A percentile compares a stretch with the other conserved stretches of the same genome.
Conservation (phyloP, 1,139 yeast genomes). For the Eremothecium sinecaudum region DNA sequence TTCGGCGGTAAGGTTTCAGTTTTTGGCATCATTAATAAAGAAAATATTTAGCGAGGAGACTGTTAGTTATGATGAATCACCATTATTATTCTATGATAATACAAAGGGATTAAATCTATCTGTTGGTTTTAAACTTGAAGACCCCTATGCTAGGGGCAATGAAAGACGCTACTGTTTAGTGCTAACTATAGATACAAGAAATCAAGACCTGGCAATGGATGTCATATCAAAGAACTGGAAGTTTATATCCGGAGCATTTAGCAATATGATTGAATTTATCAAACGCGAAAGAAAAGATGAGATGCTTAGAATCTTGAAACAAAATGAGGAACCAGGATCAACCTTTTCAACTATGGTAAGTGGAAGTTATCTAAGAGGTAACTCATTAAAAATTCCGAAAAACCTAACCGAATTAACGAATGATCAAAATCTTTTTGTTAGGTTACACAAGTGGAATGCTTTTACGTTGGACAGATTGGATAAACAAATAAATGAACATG, state of each 20-base stretch:
- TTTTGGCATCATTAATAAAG: slow-evolving; percentile 40
- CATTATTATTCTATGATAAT: slow-evolving; percentile 64
- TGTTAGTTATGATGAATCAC: slow-evolving; percentile 53
- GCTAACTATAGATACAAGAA: slow-evolving; percentile 52
- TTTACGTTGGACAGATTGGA: slow-evolving; percentile 34
- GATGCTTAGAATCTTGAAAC: slow-evolving; percentile 21
- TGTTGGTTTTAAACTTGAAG: slow-evolving; percentile 58
- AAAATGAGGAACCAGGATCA: slow-evolving; percentile 30
- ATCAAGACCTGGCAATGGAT: slow-evolving; percentile 27
- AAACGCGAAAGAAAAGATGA: slow-evolving; percentile 37
- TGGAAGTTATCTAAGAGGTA: slow-evolving; percentile 37
- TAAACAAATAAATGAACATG: not conserved
- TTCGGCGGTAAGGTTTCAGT: slow-evolving; percentile 40
- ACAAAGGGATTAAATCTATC: slow-evolving; percentile 58
- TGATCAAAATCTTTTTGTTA: slow-evolving; percentile 52
- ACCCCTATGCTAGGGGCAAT: slow-evolving; percentile 66
- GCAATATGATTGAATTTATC: slow-evolving; percentile 42
- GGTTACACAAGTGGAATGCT: slow-evolving; percentile 58
- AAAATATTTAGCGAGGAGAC: slow-evolving; percentile 67
- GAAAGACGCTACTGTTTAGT: slow-evolving; percentile 64
- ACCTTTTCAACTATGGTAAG: slow-evolving; percentile 32
- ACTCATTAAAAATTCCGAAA: slow-evolving; percentile 44
- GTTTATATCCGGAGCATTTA: slow-evolving; percentile 42
- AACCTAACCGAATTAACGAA: slow-evolving; percentile 51
- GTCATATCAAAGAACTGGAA: slow-evolving; percentile 50